Evolutionary conservation across 495 filamentous ascomycete species (phyloP).

Genomic region (Xylaria cubensis): DNA sequence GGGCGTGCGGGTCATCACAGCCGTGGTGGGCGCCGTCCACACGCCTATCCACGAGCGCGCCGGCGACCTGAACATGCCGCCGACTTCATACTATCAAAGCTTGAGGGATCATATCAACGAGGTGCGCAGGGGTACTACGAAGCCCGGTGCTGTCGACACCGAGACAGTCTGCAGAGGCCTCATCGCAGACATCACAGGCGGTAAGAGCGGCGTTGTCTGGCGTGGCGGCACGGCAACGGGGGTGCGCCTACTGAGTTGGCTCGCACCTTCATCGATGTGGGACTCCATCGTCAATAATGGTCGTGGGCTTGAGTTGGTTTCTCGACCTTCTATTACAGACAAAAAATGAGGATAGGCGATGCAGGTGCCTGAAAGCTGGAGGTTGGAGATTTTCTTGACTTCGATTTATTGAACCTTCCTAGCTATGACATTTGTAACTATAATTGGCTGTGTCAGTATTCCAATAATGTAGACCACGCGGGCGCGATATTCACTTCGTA

Average conservation of each 20-base stretch:
- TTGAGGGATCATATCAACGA: background rate
- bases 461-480: no score
- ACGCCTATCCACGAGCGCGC: conserved; percentile 21
- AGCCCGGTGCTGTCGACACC: background rate
- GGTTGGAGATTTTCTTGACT: no score
- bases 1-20: conserved; percentile 42
- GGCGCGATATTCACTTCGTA: no score
- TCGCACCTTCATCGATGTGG: background rate
- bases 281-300: background rate
- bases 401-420: no score
- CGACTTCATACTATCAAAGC: background rate
- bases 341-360: background rate
- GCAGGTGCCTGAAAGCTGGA: no score
- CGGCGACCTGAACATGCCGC: background rate
- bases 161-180: background rate
- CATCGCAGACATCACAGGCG: background rate
- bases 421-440: no score
- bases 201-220: background rate
- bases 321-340: background rate
- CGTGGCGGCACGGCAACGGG: background rate
- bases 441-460: no score
- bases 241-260: background rate
- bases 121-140: background rate
- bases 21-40: conserved; percentile 36
- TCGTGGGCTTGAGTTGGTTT: background rate